phyloP scores from a whole-genome alignment of 179 eudicot species.

The Sideroxylon spinosum region DNA sequence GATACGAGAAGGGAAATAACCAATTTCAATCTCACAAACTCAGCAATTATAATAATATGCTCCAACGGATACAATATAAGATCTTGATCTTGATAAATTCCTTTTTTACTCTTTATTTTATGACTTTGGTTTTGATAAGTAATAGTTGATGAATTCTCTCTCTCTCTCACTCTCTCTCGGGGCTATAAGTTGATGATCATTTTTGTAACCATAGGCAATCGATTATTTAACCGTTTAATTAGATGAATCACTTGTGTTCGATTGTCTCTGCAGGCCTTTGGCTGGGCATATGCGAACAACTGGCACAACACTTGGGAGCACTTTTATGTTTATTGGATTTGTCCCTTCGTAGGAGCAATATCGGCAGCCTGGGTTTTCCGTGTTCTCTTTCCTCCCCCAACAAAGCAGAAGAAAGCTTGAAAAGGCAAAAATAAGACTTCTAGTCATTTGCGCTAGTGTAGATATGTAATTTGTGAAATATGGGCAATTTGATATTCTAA shows the following conservation, averaged over 20 bases:
- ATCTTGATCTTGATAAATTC: no score
- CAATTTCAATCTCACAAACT: no score
- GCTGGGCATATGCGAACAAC: conserved; percentile 83
- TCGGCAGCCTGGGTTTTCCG: conserved; percentile 69
- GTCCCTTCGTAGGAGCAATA: conserved; percentile 79
- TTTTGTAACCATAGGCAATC: background rate
- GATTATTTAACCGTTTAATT: background rate
- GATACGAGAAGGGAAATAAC: no score
- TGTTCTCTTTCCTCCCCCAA: conserved; percentile 50
- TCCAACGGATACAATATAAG: no score
- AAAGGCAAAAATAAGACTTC: conserved; percentile 6
- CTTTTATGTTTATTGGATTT: conserved; percentile 83
- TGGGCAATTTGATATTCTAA: background rate
- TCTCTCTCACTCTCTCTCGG: background rate
- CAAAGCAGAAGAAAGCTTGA: conserved; percentile 51
- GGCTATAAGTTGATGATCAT: background rate
- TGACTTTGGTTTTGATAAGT: no score
- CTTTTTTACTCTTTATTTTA: no score
- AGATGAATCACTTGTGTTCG: background rate
- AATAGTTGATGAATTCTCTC: no score
- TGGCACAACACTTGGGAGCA: conserved; percentile 86
- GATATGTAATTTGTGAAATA: background rate
- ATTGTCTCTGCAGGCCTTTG: conserved; percentile 64
- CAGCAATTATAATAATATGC: no score
- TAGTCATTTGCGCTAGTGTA: background rate